phyloP scores from a whole-genome alignment of 164 flowering plant genomes.

The Tetrastigma voinierianum region DNA sequence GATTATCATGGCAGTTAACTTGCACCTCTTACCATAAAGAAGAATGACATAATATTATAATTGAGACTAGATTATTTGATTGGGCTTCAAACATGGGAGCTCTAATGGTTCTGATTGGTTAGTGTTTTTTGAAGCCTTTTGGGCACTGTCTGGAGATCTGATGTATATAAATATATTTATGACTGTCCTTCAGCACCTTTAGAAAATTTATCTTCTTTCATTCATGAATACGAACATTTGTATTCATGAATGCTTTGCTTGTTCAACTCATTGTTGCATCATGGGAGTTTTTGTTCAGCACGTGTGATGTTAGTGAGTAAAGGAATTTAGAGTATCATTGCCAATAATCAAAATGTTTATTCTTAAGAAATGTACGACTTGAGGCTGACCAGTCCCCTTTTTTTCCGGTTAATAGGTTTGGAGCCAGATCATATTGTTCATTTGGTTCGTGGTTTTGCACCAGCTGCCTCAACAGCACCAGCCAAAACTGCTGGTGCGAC shows the following conservation, averaged over 20 bases:
- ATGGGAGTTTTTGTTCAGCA: not conserved
- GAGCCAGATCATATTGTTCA: slow-evolving; percentile 85
- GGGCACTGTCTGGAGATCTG: not conserved
- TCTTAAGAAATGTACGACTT: not conserved
- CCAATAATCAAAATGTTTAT: not conserved
- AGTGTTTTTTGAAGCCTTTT: not conserved
- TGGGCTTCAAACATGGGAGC: not conserved
- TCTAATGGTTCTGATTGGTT: not conserved
- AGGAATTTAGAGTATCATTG: not conserved
- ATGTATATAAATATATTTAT: no score
- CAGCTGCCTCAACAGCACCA: slow-evolving; percentile 50
- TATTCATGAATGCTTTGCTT: not conserved
- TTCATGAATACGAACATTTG: not conserved
- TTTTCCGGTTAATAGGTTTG: slow-evolving; percentile 40
- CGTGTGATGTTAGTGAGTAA: not conserved
- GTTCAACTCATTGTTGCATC: not conserved
- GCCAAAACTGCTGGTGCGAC: slow-evolving; percentile 33
- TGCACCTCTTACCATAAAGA: no score
- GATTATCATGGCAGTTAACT: no score
- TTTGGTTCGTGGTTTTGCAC: slow-evolving; percentile 73
- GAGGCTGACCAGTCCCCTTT: not conserved
- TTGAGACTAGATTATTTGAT: not conserved
- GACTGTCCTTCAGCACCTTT: not conserved
- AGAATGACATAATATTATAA: not conserved
- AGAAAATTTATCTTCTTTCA: not conserved